Evolutionary conservation across 1,284 basidiomycete species (phyloP).

Genomic region (Fomitopsis schrenkii): DNA sequence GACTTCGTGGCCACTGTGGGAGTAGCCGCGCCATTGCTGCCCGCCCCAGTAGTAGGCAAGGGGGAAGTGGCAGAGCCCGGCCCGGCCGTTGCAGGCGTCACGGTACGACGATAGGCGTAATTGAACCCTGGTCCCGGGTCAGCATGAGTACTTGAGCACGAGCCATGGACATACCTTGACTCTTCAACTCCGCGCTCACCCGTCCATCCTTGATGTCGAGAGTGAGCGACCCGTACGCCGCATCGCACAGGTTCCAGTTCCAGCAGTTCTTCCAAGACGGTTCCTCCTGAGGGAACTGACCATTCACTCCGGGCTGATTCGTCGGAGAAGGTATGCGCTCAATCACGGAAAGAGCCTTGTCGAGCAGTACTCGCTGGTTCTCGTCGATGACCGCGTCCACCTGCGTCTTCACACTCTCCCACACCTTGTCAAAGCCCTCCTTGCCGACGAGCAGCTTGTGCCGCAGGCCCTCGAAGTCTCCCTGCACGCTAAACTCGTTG

Average conservation of each 20-base stretch:
- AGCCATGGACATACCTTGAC: slow-evolving; percentile 61
- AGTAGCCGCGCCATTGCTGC: slow-evolving; percentile 26
- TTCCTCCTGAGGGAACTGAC: slow-evolving; percentile 62
- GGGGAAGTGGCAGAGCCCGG: slow-evolving; percentile 35
- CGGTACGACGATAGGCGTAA: slow-evolving; percentile 84
- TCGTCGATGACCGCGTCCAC: slow-evolving; percentile 93
- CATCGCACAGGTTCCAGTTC: slow-evolving; percentile 98
- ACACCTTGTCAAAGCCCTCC: slow-evolving; percentile 85
- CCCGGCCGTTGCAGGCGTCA: slow-evolving; percentile 41
- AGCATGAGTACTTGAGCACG: neutral
- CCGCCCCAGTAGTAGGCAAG: slow-evolving; percentile 24
- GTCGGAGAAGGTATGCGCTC: slow-evolving; percentile 73
- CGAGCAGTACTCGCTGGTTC: slow-evolving; percentile 82
- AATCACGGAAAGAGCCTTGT: slow-evolving; percentile 86
- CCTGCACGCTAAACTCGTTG: slow-evolving; percentile 95
- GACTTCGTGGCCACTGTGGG: slow-evolving; percentile 33
- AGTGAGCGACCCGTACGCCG: slow-evolving; percentile 85
- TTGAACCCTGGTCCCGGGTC: slow-evolving; percentile 72
- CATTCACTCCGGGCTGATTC: slow-evolving; percentile 50
- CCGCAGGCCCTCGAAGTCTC: slow-evolving; percentile 86
- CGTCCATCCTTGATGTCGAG: slow-evolving; percentile 90
- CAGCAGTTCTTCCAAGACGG: slow-evolving; percentile 97
- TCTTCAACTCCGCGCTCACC: slow-evolving; percentile 88
- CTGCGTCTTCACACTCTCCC: slow-evolving; percentile 90
- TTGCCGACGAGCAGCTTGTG: slow-evolving; percentile 79